Evolutionary conservation across 2,329 filamentous ascomycete genomes (phyloP).

Genomic region (Aspergillus arachidicola): DNA sequence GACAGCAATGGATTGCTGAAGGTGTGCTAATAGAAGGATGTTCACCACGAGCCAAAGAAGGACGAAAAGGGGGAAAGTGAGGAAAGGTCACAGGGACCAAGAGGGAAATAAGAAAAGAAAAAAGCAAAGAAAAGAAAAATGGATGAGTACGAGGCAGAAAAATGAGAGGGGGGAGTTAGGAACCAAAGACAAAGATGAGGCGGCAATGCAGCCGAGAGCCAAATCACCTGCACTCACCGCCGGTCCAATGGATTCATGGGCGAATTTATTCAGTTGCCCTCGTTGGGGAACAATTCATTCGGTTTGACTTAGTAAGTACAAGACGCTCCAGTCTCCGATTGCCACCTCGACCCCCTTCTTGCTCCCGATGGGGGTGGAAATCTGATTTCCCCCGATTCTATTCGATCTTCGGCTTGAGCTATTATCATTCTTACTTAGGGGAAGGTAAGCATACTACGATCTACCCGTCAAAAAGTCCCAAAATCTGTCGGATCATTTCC

Average conservation of each 20-base stretch:
- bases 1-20: conserved; percentile 1
- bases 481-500: neutral
- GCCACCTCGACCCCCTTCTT: conserved; percentile 1
- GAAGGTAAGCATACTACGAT: neutral
- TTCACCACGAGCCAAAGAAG: conserved; percentile 5
- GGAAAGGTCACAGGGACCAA: conserved; percentile 6
- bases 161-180: conserved; percentile 9
- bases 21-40: conserved; percentile 12
- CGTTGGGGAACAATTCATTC: neutral
- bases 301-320: neutral
- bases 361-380: neutral
- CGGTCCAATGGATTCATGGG: conserved; percentile 9
- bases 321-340: neutral
- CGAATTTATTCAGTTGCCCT: neutral
- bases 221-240: conserved; percentile 25
- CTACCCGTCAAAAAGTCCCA: neutral
- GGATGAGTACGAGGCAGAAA: conserved; percentile 4
- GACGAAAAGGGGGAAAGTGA: conserved; percentile 7
- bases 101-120: conserved; percentile 7
- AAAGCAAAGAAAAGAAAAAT: conserved; percentile 12
- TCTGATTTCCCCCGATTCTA: conserved; percentile 1
- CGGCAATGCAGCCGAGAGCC: conserved; percentile 22
- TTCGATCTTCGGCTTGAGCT: neutral
- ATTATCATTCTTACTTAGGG: neutral
- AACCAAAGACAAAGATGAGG: conserved; percentile 19